phyloP scores from a whole-genome alignment of 139 green algal genomes.

The Microglena sp. region DNA sequence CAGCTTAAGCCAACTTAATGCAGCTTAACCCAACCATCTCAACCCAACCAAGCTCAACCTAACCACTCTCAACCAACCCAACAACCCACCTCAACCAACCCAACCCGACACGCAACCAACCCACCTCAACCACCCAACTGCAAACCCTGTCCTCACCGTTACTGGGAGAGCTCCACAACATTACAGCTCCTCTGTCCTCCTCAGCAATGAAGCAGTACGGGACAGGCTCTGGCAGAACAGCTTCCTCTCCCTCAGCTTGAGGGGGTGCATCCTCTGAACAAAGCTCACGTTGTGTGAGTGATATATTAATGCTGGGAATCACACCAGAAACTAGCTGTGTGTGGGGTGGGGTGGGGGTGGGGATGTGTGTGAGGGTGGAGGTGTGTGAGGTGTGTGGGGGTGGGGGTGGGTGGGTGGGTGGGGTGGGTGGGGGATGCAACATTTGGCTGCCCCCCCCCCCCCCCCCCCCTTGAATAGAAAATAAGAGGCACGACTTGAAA shows the following conservation, averaged over 20 bases:
- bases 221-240: not conserved
- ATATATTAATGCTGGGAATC: not conserved
- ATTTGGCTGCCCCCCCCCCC: too few relatives aligned
- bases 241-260: not conserved
- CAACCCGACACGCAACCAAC: too few relatives aligned
- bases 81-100: too few relatives aligned
- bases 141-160: too few relatives aligned
- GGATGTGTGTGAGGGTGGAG: not conserved
- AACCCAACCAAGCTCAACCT: too few relatives aligned
- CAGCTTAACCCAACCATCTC: too few relatives aligned
- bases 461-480: too few relatives aligned
- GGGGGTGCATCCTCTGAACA: not conserved
- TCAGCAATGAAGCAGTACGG: not conserved
- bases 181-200: not conserved
- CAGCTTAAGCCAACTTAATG: too few relatives aligned
- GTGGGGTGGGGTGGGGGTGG: not conserved
- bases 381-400: not conserved
- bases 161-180: constrained; percentile 5
- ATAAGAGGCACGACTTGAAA: too few relatives aligned
- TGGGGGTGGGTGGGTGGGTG: not conserved
- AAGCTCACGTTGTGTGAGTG: not conserved
- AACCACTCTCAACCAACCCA: too few relatives aligned
- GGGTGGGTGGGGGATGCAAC: not conserved
- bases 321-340: not conserved
- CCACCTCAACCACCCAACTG: too few relatives aligned